Evolutionary conservation across 768 basidiomycete genomes (phyloP), one percentile per base, ranked within the genome.

Genomic region (Russula griseocarnosa): DNA sequence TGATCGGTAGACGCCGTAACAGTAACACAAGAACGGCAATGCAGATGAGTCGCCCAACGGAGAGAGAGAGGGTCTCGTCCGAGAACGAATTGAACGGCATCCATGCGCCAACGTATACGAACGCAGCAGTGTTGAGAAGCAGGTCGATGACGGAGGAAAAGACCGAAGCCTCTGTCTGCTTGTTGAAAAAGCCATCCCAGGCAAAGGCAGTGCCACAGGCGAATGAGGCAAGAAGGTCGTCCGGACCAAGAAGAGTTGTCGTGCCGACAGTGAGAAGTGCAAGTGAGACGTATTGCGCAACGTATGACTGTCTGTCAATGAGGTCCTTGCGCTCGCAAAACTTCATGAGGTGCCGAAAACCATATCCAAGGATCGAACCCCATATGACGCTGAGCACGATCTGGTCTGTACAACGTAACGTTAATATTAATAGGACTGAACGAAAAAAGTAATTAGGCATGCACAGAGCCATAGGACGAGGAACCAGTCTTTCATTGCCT

Each of bases 61-160:
- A 83, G 55, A 99, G 78, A 2, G 87, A 87, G 68, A 89, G 78
- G 49, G 76, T 78, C 10, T 76, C 75, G 72, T 92, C 81, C 63
- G 79, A 76, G 78, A 96, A 98, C 55, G 81, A 80, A 71, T 81
- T 74, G 75, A 99, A 98, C 1, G 97, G 97, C 84, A 95, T 95
- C 87, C 95, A 94, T 38, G 96, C 95, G 65, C 97, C 97, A 65
- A 98, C 89, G 72, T 90, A 98, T 56, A 98, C 86, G 78, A 98
- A 98, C 4, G 91, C 90, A 32, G 94, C 92, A 66, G 94, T 84
- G 77, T 98, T 98, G 84, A 97, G 96, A 62, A 98, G 80, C 68
- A 98, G 78, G 75, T 98, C 93, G 71, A 98, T 93, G 69, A 98
- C 95, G 75, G 92, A 93, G 68, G 88, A 91, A 79, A 99, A 99